Percentiles rank a stretch among this genome's conserved stretches.
Conservation (phyloP, 139 green algal species). For the Coelastrella sp. region DNA sequence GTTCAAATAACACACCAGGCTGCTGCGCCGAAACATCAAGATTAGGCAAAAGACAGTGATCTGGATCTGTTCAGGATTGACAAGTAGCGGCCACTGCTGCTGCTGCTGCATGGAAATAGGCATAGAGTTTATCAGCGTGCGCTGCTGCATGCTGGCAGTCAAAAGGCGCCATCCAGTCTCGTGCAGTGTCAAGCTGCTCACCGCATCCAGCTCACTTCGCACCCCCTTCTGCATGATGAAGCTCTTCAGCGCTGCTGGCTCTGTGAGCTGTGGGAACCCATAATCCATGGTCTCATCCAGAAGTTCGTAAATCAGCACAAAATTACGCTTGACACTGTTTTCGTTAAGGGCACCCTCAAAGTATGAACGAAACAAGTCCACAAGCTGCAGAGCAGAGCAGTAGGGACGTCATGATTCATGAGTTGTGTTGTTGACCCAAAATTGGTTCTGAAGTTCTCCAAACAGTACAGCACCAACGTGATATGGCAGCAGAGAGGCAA, state of each 20-base stretch:
- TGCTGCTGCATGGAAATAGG: too few species aligned
- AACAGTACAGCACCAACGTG: too few species aligned
- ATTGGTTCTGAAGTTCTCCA: too few species aligned
- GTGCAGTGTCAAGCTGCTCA: neutral
- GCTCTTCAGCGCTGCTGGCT: slow-evolving; percentile 88
- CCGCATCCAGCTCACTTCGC: slow-evolving; percentile 32
- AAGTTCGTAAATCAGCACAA: slow-evolving; percentile 97
- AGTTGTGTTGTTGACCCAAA: neutral
- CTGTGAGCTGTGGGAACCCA: slow-evolving; percentile 89
- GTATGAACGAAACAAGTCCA: slow-evolving; percentile 88
- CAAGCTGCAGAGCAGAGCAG: slow-evolving; percentile 67
- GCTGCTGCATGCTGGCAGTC: too few species aligned
- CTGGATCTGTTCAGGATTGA: too few species aligned
- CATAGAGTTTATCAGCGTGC: too few species aligned
- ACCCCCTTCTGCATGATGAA: slow-evolving; percentile 96
- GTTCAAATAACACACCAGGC: too few species aligned
- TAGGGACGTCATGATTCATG: neutral
- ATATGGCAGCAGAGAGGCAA: too few species aligned
- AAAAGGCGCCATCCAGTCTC: too few species aligned
- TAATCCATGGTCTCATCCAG: slow-evolving; percentile 96
- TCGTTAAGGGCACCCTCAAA: slow-evolving; percentile 92
- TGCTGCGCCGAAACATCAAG: too few species aligned
- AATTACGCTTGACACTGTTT: slow-evolving; percentile 90
- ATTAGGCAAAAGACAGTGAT: too few species aligned
- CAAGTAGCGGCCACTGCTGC: too few species aligned